A percentile compares a stretch with the other conserved stretches of the same genome.
phyloP scores from a whole-genome alignment of 2,329 filamentous ascomycete genomes.

The Fusarium sambucinum region DNA sequence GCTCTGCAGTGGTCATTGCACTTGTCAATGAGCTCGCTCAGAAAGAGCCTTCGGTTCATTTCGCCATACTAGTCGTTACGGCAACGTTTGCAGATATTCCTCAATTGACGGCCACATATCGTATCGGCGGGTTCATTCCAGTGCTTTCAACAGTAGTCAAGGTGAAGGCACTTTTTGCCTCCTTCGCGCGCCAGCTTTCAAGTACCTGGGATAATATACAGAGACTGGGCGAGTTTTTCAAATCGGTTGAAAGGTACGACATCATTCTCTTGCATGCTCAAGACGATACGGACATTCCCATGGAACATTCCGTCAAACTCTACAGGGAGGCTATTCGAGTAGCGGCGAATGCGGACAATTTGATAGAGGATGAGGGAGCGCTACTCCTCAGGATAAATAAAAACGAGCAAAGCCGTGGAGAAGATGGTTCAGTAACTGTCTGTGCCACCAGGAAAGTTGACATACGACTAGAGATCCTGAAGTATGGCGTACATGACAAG shows the following conservation, averaged over 20 bases:
- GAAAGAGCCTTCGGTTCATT: constrained; percentile 40
- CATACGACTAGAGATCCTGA: constrained; percentile 62
- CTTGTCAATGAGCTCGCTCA: constrained; percentile 52
- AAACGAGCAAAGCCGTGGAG: constrained; percentile 50
- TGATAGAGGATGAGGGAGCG: constrained; percentile 14
- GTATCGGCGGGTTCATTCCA: constrained; percentile 53
- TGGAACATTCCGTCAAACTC: constrained; percentile 57
- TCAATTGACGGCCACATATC: constrained; percentile 63
- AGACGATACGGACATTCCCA: constrained; percentile 61
- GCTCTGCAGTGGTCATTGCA: constrained; percentile 55
- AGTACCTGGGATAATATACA: constrained; percentile 61
- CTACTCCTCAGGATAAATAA: constrained; percentile 19
- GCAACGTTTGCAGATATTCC: constrained; percentile 64
- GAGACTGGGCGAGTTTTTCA: constrained; percentile 52
- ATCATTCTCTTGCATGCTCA: constrained; percentile 60
- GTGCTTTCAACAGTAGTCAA: constrained; percentile 61
- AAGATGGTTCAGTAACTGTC: constrained; percentile 60
- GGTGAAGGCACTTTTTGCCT: constrained; percentile 57
- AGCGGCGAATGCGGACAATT: constrained; percentile 54
- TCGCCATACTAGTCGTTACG: constrained; percentile 62
- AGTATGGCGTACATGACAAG: constrained; percentile 63
- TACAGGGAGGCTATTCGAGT: constrained; percentile 62
- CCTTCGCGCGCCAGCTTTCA: constrained; percentile 57
- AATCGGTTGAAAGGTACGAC: constrained; percentile 51
- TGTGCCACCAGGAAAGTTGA: constrained; percentile 58